Evolutionary conservation across 2,329 filamentous ascomycete species (phyloP).

Genomic region (Sordariomycetes sp.): DNA sequence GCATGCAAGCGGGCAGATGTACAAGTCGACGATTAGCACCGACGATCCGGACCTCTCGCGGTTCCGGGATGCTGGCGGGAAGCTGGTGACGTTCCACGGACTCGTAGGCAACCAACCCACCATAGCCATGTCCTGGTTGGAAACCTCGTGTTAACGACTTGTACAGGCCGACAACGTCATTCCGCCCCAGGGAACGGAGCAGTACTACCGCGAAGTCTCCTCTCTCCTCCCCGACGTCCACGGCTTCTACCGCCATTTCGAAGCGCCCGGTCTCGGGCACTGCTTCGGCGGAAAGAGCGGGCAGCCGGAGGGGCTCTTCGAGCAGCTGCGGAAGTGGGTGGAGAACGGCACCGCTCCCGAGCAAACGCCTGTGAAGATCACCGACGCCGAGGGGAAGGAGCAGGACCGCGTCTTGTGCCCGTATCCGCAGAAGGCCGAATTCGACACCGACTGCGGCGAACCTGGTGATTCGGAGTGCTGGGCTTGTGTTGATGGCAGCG

Average conservation of each 20-base stretch:
- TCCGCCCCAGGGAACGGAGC: slow-evolving; percentile 14
- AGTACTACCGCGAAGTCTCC: slow-evolving; percentile 18
- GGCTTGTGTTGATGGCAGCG: not conserved
- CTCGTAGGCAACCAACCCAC: not conserved
- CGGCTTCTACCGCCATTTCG: slow-evolving; percentile 36
- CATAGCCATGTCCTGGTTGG: not conserved
- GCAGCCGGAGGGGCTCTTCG: slow-evolving; percentile 19
- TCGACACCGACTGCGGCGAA: not conserved
- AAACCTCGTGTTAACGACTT: not conserved
- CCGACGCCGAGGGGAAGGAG: not conserved
- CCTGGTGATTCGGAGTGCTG: not conserved
- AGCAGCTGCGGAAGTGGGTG: slow-evolving; percentile 22
- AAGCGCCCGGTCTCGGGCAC: slow-evolving; percentile 35
- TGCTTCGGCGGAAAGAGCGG: slow-evolving; percentile 19
- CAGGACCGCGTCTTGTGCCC: slow-evolving; percentile 1
- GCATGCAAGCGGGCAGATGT: slow-evolving; percentile 4
- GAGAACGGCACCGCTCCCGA: slow-evolving; percentile 13
- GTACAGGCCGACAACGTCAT: slow-evolving; percentile 20
- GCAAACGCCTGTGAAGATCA: not conserved
- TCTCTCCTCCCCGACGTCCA: slow-evolving; percentile 15
- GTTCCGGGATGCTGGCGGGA: slow-evolving; percentile 20
- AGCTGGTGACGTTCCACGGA: slow-evolving; percentile 28
- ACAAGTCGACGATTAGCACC: slow-evolving; percentile 12
- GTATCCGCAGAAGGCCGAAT: not conserved
- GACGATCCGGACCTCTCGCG: slow-evolving; percentile 14